Conservation (phyloP, 108 stramenopile species). For the Skeletonema menzelii region DNA sequence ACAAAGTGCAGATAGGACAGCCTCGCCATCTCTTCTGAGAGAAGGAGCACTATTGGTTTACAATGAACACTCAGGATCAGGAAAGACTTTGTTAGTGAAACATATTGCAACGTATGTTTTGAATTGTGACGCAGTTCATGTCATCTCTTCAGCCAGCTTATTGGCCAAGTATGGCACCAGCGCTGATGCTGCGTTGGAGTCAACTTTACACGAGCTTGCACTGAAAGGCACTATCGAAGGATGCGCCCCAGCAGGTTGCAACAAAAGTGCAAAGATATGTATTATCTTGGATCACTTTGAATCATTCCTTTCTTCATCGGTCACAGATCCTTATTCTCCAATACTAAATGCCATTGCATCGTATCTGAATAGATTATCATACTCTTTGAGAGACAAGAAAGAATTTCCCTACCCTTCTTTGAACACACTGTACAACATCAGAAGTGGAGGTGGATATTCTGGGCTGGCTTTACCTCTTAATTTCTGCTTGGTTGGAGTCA, state of each 20-base stretch:
- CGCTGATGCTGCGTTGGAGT: conserved; percentile 79
- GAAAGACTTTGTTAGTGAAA: conserved; percentile 67
- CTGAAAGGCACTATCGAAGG: conserved; percentile 57
- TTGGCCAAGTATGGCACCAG: conserved; percentile 74
- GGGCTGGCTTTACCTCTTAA: conserved; percentile 52
- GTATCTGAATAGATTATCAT: conserved; percentile 57
- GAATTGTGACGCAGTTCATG: conserved; percentile 59
- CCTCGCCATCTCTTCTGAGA: conserved; percentile 25
- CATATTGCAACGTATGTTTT: conserved; percentile 55
- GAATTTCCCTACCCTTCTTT: conserved; percentile 73
- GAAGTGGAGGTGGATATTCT: conserved; percentile 9
- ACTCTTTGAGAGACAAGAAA: conserved; percentile 38
- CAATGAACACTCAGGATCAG: conserved; percentile 44
- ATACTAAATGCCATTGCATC: conserved; percentile 70
- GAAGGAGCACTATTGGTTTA: conserved; percentile 44
- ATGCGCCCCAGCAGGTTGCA: not conserved
- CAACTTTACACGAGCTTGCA: conserved; percentile 58
- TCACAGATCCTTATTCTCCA: conserved; percentile 64
- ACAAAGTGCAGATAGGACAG: conserved; percentile 8
- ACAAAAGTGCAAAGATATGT: conserved; percentile 33
- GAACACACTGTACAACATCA: conserved; percentile 65
- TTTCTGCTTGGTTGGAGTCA: conserved; percentile 76
- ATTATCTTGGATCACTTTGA: conserved; percentile 80
- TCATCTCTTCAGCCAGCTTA: conserved; percentile 57
- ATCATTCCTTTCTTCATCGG: conserved; percentile 54